Conservation (phyloP, 164 flowering plant species). For the Vitis riparia region DNA sequence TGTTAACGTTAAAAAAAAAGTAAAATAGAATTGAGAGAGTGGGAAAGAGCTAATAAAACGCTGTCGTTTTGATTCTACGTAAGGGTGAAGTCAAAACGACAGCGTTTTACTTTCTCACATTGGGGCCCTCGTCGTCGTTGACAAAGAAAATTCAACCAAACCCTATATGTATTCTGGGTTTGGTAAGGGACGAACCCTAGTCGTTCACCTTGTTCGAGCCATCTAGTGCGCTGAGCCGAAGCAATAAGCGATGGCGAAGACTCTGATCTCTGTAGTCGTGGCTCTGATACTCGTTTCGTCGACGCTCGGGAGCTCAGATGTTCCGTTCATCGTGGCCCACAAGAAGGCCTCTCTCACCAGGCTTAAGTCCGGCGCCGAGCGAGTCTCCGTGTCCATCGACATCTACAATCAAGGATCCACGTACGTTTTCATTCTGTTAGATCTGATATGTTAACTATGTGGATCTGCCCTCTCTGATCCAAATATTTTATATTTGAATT, state of each 20-base stretch:
- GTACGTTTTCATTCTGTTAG: slow-evolving; percentile 33
- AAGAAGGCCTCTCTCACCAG: slow-evolving; percentile 79
- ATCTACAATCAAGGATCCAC: slow-evolving; percentile 85
- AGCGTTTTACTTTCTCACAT: too few relatives aligned
- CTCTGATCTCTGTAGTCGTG: slow-evolving; percentile 19
- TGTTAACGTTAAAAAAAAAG: too few relatives aligned
- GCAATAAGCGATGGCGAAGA: neutral
- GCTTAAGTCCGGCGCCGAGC: slow-evolving; percentile 80
- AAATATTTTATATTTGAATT: neutral
- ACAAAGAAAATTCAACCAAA: too few relatives aligned
- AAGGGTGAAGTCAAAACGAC: too few relatives aligned
- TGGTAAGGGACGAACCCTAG: too few relatives aligned
- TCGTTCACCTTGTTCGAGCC: neutral
- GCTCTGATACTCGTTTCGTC: slow-evolving; percentile 29
- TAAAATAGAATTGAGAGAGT: too few relatives aligned
- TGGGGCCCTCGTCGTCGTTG: too few relatives aligned
- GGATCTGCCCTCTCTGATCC: neutral
- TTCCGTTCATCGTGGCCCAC: slow-evolving; percentile 84
- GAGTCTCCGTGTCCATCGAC: slow-evolving; percentile 81
- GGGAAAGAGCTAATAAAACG: too few relatives aligned
- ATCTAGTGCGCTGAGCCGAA: slow-evolving; percentile 20
- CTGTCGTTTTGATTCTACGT: too few relatives aligned
- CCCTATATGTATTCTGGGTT: too few relatives aligned
- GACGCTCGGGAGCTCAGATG: slow-evolving; percentile 45
- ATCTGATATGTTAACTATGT: neutral